phyloP scores from a whole-genome alignment of 352 stramenopile species.

The Phytophthora citrophthora region DNA sequence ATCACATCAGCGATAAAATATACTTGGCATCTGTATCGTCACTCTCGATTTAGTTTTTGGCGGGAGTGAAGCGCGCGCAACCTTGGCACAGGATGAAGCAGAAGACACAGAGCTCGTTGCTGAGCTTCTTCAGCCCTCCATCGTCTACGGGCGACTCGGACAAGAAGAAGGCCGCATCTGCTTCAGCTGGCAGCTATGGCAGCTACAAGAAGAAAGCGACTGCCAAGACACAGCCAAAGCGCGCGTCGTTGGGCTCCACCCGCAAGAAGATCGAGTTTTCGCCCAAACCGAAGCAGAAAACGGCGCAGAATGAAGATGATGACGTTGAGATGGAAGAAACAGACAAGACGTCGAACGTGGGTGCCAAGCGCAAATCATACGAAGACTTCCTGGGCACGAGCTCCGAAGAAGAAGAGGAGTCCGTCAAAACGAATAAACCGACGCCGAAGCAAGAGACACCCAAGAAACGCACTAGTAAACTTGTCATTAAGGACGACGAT shows the following conservation, averaged over 20 bases:
- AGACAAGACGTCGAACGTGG: background rate
- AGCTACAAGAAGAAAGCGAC: slow-evolving; percentile 17
- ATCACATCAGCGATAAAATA: background rate
- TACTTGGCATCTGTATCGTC: slow-evolving; percentile 1
- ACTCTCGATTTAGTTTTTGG: slow-evolving; percentile 24
- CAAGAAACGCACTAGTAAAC: slow-evolving; percentile 52
- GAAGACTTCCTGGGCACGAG: slow-evolving; percentile 77
- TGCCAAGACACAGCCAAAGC: slow-evolving; percentile 16
- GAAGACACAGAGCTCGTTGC: slow-evolving; percentile 77
- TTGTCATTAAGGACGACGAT: slow-evolving; percentile 86
- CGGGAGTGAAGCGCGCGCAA: slow-evolving; percentile 16
- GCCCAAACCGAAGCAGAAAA: slow-evolving; percentile 48
- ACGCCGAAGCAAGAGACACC: slow-evolving; percentile 26
- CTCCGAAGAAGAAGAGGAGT: slow-evolving; percentile 62
- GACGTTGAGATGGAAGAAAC: slow-evolving; percentile 24
- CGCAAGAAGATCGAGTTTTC: slow-evolving; percentile 83
- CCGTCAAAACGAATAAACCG: slow-evolving; percentile 6
- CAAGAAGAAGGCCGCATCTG: slow-evolving; percentile 37
- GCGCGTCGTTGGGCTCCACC: slow-evolving; percentile 27
- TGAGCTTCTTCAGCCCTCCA: slow-evolving; percentile 88
- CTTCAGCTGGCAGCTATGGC: slow-evolving; percentile 8
- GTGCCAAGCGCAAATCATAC: slow-evolving; percentile 63
- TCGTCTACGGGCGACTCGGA: slow-evolving; percentile 35
- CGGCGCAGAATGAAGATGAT: background rate
- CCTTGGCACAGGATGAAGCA: slow-evolving; percentile 33